Evolutionary conservation across 1,284 basidiomycete species (phyloP), one percentile per base, ranked within the genome.

Genomic region (Moniliella sp.): DNA sequence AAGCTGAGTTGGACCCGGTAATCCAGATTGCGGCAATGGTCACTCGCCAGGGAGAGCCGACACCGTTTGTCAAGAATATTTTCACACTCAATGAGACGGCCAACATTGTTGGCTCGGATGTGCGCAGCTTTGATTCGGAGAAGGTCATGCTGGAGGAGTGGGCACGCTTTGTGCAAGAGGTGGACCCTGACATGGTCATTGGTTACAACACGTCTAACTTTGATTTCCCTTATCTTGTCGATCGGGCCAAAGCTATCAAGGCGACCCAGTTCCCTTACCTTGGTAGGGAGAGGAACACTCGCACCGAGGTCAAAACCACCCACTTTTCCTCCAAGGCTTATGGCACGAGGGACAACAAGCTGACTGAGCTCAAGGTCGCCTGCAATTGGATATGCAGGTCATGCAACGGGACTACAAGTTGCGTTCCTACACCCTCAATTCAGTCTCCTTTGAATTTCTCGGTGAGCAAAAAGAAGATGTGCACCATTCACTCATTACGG

Each of bases 321-420:
- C 56, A 57, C 40, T 59, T 59, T 28, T 59, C 56, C 2, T 59
- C 56, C 15, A 59, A 59, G 39, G 56, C 56, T 5, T 59, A 59
- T 33, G 56, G 56, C 26, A 59, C 56, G 3, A 50, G 56, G 15
- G 56, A 59, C 36, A 54, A 50, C 3, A 59, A 59, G 25, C 43
- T 50, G 32, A 59, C 56, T 26, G 54, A 59, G 33, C 35, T 57
- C 52, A 57, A 30, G 56, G 56, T 1, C 46, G 56, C n/a, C 44
- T 59, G 9, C 56, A 59, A 34, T 47, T 59, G 28, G 56, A 59
- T 33, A 53, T 59, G 48, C 54, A 59, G 30, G 54, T 59, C 34
- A 59, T 59, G 56, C 54, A 57, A 40, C 48, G 56, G 13, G 56
- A 59, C 39, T 50, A 59, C 47, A 59, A 59, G 40, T 41, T 59